Conservation (phyloP, 1,139 yeast genomes). For the Zhuliangozyma blackwelliae region DNA sequence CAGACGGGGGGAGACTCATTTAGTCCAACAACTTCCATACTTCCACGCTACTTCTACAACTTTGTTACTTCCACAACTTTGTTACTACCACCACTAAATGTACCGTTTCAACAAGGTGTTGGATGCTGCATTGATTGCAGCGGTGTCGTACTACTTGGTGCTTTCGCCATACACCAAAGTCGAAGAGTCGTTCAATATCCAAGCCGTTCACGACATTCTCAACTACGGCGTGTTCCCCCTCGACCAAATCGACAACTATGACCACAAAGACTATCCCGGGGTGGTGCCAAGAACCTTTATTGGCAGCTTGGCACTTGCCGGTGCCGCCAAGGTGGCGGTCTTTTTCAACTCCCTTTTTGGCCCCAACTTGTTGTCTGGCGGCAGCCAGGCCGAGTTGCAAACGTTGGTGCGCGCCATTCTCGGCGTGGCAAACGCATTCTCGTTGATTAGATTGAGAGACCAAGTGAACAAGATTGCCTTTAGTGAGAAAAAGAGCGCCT, state of each 20-base stretch:
- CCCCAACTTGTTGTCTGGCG: conserved; percentile 14
- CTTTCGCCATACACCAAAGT: conserved; percentile 85
- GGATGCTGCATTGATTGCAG: conserved; percentile 20
- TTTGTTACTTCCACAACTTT: too few species aligned
- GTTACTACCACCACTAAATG: conserved; percentile 8
- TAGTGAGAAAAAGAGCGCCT: conserved; percentile 15
- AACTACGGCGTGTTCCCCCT: conserved; percentile 51
- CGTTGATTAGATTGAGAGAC: conserved; percentile 24
- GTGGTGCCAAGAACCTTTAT: conserved; percentile 83
- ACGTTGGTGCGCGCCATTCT: conserved; percentile 47
- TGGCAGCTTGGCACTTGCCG: conserved; percentile 61
- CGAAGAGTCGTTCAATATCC: conserved; percentile 89
- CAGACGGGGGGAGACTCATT: too few species aligned
- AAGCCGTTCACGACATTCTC: conserved; percentile 81
- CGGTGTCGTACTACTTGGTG: conserved; percentile 42
- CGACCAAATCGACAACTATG: conserved; percentile 45
- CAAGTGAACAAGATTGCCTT: conserved; percentile 24
- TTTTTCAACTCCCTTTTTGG: conserved; percentile 15
- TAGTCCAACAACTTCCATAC: too few species aligned
- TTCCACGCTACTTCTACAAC: too few species aligned
- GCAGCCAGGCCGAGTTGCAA: conserved; percentile 43
- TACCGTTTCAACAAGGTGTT: conserved; percentile 17
- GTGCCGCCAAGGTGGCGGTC: conserved; percentile 30
- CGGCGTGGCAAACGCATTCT: conserved; percentile 45
- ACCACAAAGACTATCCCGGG: conserved; percentile 80